Conservation (phyloP, 2,329 filamentous ascomycete species). For the Colletotrichum plurivorum region DNA sequence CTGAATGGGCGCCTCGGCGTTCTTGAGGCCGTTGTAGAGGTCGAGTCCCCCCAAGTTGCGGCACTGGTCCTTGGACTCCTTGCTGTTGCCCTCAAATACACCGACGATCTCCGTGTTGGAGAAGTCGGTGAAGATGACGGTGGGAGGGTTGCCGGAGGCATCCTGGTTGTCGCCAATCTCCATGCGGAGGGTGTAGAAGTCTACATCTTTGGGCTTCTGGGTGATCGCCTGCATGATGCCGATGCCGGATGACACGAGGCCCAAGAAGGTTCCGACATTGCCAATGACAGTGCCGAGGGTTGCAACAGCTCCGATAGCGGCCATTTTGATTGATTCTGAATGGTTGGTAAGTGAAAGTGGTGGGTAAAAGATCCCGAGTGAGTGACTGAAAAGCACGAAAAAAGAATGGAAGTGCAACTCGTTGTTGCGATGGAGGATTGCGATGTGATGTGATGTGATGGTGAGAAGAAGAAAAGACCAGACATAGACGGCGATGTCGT, state of each 20-base stretch:
- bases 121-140: conserved; percentile 25
- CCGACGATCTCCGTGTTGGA: conserved; percentile 11
- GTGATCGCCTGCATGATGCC: conserved; percentile 15
- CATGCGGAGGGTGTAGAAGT: conserved; percentile 25
- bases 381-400: conserved; percentile 22
- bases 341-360: conserved; percentile 20
- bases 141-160: conserved; percentile 21
- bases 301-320: conserved; percentile 24
- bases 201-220: conserved; percentile 19
- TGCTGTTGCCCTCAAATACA: conserved; percentile 18
- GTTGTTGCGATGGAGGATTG: conserved; percentile 15
- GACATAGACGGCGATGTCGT: background rate
- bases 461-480: background rate
- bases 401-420: conserved; percentile 14
- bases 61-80: conserved; percentile 19
- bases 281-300: conserved; percentile 20
- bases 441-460: conserved; percentile 3
- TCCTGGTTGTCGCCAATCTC: conserved; percentile 26
- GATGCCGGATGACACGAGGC: conserved; percentile 15
- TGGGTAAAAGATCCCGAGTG: conserved; percentile 13
- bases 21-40: conserved; percentile 18
- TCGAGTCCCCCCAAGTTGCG: conserved; percentile 10
- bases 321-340: conserved; percentile 18
- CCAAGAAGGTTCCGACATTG: conserved; percentile 18
- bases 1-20: conserved; percentile 22